phyloP scores from a whole-genome alignment of 1,284 basidiomycete species.

The Puccinia triticina region DNA sequence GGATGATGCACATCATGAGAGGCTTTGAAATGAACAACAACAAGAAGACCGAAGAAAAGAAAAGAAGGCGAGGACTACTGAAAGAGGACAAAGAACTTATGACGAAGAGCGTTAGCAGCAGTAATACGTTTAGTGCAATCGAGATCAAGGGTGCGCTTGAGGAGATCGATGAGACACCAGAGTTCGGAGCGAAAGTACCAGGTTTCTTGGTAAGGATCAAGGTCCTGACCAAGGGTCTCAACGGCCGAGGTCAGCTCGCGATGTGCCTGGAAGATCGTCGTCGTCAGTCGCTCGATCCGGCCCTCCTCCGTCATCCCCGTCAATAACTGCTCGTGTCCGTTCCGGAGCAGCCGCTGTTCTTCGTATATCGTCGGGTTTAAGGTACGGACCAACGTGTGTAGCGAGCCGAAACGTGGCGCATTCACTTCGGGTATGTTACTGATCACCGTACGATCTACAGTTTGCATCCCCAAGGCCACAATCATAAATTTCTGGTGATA shows the following conservation, averaged over 20 bases:
- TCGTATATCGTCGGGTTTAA: conserved; percentile 73
- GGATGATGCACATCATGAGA: neutral
- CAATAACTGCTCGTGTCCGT: conserved; percentile 55
- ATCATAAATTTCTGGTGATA: conserved; percentile 36
- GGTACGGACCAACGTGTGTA: conserved; percentile 73
- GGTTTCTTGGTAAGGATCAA: conserved; percentile 44
- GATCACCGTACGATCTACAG: conserved; percentile 76
- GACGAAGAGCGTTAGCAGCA: conserved; percentile 73
- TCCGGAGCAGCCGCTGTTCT: conserved; percentile 52
- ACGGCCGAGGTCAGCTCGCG: conserved; percentile 45
- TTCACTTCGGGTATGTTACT: conserved; percentile 80
- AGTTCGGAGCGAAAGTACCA: conserved; percentile 67
- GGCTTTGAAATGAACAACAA: neutral
- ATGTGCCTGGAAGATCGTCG: conserved; percentile 51
- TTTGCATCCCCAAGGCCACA: neutral
- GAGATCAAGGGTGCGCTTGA: conserved; percentile 72
- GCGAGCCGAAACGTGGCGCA: conserved; percentile 67
- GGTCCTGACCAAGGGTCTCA: conserved; percentile 27
- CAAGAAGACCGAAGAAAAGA: neutral
- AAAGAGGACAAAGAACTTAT: conserved; percentile 69
- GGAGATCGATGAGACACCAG: conserved; percentile 72
- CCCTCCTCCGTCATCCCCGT: conserved; percentile 25
- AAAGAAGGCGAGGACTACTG: neutral
- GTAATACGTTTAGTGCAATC: conserved; percentile 76
- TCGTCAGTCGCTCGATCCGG: conserved; percentile 56